Percentiles rank a stretch among this genome's conserved stretches.
phyloP scores from a whole-genome alignment of 2,329 filamentous ascomycete genomes.

The Aspergillus hortae region DNA sequence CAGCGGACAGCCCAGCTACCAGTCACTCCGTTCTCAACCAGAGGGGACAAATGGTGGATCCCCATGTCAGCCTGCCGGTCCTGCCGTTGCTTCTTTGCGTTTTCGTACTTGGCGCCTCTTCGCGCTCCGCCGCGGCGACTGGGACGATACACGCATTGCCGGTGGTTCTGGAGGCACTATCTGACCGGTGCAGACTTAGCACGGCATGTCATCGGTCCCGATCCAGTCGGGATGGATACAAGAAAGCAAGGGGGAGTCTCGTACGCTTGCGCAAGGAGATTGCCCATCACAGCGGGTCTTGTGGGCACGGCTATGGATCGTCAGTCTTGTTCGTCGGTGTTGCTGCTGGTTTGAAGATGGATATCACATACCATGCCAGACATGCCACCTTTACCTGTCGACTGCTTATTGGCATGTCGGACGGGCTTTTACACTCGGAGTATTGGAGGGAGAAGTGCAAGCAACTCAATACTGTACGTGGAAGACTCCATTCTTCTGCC shows the following conservation, averaged over 20 bases:
- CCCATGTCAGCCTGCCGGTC: too few relatives aligned
- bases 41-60: too few relatives aligned
- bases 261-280: constrained; percentile 18
- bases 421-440: too few relatives aligned
- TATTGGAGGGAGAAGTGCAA: too few relatives aligned
- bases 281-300: constrained; percentile 25
- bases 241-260: background rate
- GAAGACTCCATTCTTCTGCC: too few relatives aligned
- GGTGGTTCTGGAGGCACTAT: constrained; percentile 16
- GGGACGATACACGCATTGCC: constrained; percentile 7
- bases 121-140: background rate
- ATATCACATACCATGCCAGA: background rate
- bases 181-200: background rate
- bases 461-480: too few relatives aligned
- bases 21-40: too few relatives aligned
- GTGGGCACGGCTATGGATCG: constrained; percentile 15
- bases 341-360: background rate
- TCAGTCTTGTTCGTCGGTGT: background rate
- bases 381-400: background rate
- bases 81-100: too few relatives aligned
- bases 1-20: too few relatives aligned
- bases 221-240: too few relatives aligned
- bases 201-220: background rate
- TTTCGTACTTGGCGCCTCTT: too few relatives aligned
- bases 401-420: too few relatives aligned